Evolutionary conservation across 2,329 filamentous ascomycete genomes (phyloP).

Genomic region (Biscogniauxia sp.): DNA sequence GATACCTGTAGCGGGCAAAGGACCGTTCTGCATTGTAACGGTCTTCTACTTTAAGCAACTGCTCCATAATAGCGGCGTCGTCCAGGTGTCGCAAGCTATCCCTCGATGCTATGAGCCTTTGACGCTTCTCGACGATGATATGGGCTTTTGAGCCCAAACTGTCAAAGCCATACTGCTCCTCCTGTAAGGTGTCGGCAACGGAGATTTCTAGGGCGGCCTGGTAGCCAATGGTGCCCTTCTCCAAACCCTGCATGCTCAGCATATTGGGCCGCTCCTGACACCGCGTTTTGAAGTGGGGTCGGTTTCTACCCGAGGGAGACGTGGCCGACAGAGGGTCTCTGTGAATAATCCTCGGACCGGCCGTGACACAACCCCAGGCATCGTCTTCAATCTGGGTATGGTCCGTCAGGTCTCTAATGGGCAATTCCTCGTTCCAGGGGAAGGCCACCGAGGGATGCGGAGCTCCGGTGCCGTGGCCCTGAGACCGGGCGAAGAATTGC

Average conservation of each 20-base stretch:
- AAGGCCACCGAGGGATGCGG: constrained; percentile 64
- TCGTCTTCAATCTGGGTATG: constrained; percentile 61
- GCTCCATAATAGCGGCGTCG: constrained; percentile 57
- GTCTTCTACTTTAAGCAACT: constrained; percentile 55
- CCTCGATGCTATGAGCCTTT: constrained; percentile 52
- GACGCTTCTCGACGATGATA: constrained; percentile 56
- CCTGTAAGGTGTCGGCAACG: constrained; percentile 62
- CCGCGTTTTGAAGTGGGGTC: constrained; percentile 57
- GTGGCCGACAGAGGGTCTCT: constrained; percentile 43
- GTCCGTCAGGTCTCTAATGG: constrained; percentile 63
- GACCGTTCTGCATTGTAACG: constrained; percentile 54
- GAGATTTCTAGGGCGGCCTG: constrained; percentile 65
- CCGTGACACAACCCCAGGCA: constrained; percentile 61
- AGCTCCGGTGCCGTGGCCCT: constrained; percentile 58
- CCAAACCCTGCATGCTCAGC: constrained; percentile 69
- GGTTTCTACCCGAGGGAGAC: constrained; percentile 43
- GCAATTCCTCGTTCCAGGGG: constrained; percentile 63
- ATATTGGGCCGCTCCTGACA: constrained; percentile 66
- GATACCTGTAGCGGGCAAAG: constrained; percentile 47
- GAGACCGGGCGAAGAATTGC: constrained; percentile 63
- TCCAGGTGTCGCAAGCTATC: constrained; percentile 56
- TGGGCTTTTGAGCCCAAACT: constrained; percentile 53
- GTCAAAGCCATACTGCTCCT: constrained; percentile 60
- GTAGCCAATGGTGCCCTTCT: constrained; percentile 69
- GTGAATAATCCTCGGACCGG: constrained; percentile 60